A percentile compares a stretch with the other conserved stretches of the same genome.
These are phyloP conservation scores for Holtermannia corniformis DNA, from an alignment of 768 basidiomycete species.

Conservation along the genomic window DNA sequence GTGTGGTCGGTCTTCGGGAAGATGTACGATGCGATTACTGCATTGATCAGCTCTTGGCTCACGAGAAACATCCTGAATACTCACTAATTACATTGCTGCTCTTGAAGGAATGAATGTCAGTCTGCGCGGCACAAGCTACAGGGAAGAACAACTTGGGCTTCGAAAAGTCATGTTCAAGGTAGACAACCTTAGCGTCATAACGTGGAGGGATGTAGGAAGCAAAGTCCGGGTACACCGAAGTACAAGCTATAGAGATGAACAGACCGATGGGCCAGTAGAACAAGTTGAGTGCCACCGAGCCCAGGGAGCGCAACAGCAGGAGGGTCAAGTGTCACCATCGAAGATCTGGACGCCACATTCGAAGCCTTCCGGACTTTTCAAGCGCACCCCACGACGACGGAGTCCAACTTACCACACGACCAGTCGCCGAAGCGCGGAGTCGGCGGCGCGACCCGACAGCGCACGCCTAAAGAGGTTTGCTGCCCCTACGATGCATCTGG, in stretches of 20 bases:
- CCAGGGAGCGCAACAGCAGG: not conserved
- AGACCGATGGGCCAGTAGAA: constrained; percentile 11
- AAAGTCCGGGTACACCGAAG: constrained; percentile 21
- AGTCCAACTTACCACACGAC: no score
- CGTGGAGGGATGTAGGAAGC: constrained; percentile 20
- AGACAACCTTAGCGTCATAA: constrained; percentile 22
- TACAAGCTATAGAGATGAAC: constrained; percentile 15
- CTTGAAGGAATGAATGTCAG: constrained; percentile 15
- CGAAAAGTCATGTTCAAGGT: constrained; percentile 18
- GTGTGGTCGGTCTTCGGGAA: constrained; percentile 16
- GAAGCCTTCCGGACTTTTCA: no score
- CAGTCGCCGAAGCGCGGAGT: no score
- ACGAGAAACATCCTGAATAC: no score
- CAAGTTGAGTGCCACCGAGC: not conserved
- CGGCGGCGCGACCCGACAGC: no score
- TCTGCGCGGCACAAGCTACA: constrained; percentile 18
- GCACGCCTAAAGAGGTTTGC: no score
- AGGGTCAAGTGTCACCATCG: no score
- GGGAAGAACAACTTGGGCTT: constrained; percentile 22
- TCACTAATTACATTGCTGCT: constrained; percentile 19
- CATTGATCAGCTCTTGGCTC: not conserved
- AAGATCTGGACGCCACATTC: no score
- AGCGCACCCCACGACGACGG: no score
- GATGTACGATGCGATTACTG: constrained; percentile 13
- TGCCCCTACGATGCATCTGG: not conserved